These are phyloP conservation scores for Micromonas pusilla DNA, from an alignment of 139 green algal genomes.

Conservation along the genomic window DNA sequence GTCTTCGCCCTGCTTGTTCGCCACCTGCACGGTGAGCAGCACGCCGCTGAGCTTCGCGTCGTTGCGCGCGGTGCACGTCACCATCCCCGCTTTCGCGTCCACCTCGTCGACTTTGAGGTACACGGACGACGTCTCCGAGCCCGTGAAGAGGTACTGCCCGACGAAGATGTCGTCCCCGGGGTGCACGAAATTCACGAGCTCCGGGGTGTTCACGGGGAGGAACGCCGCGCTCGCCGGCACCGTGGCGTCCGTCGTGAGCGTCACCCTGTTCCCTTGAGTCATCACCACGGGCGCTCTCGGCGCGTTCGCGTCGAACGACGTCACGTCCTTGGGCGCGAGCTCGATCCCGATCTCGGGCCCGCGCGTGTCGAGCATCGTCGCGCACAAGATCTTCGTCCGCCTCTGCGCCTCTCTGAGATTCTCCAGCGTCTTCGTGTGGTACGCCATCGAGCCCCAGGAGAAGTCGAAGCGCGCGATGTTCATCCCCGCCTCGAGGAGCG, in stretches of 20 bases:
- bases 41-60: constrained; percentile 61
- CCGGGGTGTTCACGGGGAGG: constrained; percentile 6
- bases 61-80: constrained; percentile 62
- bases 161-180: constrained; percentile 48
- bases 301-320: background rate
- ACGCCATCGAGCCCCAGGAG: constrained; percentile 28
- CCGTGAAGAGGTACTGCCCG: constrained; percentile 67
- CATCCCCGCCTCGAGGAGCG: constrained; percentile 16
- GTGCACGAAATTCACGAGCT: background rate
- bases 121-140: constrained; percentile 50
- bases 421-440: constrained; percentile 36
- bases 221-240: background rate
- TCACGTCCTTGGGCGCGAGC: background rate
- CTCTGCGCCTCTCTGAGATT: constrained; percentile 30
- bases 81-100: constrained; percentile 17
- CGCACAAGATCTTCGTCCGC: constrained; percentile 33
- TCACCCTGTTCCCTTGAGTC: background rate
- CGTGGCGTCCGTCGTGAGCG: background rate
- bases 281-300: background rate
- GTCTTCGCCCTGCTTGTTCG: constrained; percentile 89
- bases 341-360: background rate
- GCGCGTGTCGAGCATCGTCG: constrained; percentile 18
- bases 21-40: constrained; percentile 70
- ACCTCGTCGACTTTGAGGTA: constrained; percentile 59
- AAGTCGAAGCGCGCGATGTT: constrained; percentile 36